A percentile compares a stretch with the other conserved stretches of the same genome.
Evolutionary conservation across 768 basidiomycete species (phyloP).

Genomic region (Xanthoconium stramineum): DNA sequence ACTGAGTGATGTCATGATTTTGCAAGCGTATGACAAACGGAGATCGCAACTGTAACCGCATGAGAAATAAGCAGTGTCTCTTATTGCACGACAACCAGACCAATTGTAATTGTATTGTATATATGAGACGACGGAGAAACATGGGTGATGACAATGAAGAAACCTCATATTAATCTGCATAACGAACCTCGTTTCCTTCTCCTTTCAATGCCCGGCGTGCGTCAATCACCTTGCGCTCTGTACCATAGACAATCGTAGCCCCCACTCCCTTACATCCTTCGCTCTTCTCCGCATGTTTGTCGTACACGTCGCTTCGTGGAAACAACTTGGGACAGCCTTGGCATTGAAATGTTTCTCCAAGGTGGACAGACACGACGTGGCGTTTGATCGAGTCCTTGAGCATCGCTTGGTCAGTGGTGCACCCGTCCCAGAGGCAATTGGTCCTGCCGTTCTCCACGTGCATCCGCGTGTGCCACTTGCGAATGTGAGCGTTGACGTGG

Average conservation of each 20-base stretch:
- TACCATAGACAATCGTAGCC: neutral
- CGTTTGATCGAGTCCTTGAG: slow-evolving; percentile 4
- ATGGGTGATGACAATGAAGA: neutral
- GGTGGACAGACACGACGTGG: slow-evolving; percentile 5
- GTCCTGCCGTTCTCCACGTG: neutral
- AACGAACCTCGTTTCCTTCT: neutral
- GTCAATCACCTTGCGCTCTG: neutral
- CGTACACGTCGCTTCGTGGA: slow-evolving; percentile 7
- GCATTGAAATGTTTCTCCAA: slow-evolving; percentile 7
- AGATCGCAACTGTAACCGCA: too few relatives aligned
- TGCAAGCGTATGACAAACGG: too few relatives aligned
- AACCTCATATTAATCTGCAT: neutral
- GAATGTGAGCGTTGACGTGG: slow-evolving; percentile 2
- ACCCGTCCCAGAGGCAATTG: slow-evolving; percentile 6
- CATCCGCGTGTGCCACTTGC: slow-evolving; percentile 3
- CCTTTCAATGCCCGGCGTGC: neutral
- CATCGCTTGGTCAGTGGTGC: neutral
- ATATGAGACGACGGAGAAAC: neutral
- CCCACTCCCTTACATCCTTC: neutral
- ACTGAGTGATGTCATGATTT: too few relatives aligned
- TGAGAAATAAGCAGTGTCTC: too few relatives aligned
- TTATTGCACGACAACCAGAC: too few relatives aligned
- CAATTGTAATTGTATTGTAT: neutral
- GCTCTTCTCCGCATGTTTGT: neutral
- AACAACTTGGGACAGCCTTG: neutral